Evolutionary conservation across 2,329 filamentous ascomycete genomes (phyloP), one percentile per base, ranked within the genome.

Genomic region (Ophiostoma montium): DNA sequence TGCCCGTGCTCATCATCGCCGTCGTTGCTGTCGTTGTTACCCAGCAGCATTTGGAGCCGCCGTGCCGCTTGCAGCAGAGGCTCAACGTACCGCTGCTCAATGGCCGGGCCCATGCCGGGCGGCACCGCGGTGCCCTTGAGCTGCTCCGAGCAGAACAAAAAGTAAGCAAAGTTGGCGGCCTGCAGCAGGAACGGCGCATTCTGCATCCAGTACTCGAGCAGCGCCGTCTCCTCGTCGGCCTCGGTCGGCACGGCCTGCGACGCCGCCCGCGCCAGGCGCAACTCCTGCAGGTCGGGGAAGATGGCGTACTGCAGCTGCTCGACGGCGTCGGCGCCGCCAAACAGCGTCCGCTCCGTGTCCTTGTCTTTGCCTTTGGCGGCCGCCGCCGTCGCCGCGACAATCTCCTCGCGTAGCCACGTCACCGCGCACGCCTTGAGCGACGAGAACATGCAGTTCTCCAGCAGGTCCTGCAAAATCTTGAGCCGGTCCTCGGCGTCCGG

Each of bases 381-480:
- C 7, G 35, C 35, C 12, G 36, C 36, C 35, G 36, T 39, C 2
- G 39, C 43, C 5, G 67, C 60, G 9, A 80, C 67, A 15, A 82
- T 64, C 58, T 82, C 79, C 56, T 82, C 78, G 48, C 76, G 72
- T 32, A 82, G 62, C 79, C 79, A 83, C 4, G 70, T 70, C 5
- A 82, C 70, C 0, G 78, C 78, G 38, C 75, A 77, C 9, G 75
- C 78, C 59, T 80, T 80, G 35, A 83, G 66, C 1, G 72, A 69
- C 2, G 76, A 69, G 56, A 78, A 82, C 55, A 76, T 71, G 66
- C 78, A 82, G 59, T 81, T 78, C 61, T 82, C 77, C 12, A 83
- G 63, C 12, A 82, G 68, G 57, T 83, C 79, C 47, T 78, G 74
- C 9, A 84, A 68, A 54, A 83, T 82, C 27, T 70, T 68, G 15